Conservation (phyloP, 2,329 filamentous ascomycete genomes). For the Teratosphaeriaceae sp. region DNA sequence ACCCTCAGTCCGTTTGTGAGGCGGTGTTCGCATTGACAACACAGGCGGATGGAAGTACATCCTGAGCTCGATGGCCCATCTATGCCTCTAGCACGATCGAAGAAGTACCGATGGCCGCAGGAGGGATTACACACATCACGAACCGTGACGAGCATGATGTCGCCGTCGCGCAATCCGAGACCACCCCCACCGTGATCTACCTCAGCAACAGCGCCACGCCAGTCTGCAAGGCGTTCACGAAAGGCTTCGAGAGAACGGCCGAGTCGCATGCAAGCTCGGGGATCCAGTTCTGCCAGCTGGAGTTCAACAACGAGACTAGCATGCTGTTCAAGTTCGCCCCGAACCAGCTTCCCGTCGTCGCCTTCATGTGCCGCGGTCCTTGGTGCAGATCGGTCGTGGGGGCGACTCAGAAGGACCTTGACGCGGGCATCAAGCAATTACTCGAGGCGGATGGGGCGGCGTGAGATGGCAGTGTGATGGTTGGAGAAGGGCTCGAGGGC, state of each 20-base stretch:
- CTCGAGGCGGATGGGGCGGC: too few species aligned
- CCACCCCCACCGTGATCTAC: constrained; percentile 34
- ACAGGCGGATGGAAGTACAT: too few species aligned
- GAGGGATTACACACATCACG: constrained; percentile 11
- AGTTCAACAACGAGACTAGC: constrained; percentile 12
- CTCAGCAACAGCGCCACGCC: constrained; percentile 33
- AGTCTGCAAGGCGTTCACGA: constrained; percentile 14
- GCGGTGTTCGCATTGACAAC: too few species aligned
- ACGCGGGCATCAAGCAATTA: not conserved
- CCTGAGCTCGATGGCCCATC: too few species aligned
- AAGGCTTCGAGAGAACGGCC: constrained; percentile 13
- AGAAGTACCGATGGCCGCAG: constrained; percentile 1
- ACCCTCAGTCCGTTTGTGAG: too few species aligned
- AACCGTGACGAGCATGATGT: constrained; percentile 14
- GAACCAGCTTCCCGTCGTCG: constrained; percentile 18
- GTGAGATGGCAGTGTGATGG: too few species aligned
- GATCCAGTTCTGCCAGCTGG: constrained; percentile 15
- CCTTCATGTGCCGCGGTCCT: constrained; percentile 9
- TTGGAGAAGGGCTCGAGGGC: too few species aligned
- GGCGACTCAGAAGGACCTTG: not conserved
- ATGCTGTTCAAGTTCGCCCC: constrained; percentile 18
- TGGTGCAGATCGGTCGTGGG: constrained; percentile 19
- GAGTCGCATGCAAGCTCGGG: constrained; percentile 2
- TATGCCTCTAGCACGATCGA: too few species aligned
- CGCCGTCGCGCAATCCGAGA: constrained; percentile 13